These are phyloP conservation scores for Zygosaccharomyces lentus DNA, from an alignment of 805 yeast species.

Conservation along the genomic window DNA sequence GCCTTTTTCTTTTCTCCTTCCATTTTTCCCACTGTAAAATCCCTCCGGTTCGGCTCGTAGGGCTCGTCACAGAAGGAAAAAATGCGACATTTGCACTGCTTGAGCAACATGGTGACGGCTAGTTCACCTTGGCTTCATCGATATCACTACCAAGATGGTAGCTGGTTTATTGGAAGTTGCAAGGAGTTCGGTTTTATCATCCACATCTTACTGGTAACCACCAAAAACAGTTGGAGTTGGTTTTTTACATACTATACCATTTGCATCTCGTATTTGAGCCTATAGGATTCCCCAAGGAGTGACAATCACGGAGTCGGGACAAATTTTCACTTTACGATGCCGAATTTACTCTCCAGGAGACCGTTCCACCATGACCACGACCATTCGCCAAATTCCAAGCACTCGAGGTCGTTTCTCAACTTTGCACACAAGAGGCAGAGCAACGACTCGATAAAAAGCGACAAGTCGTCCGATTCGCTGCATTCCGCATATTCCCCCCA, in stretches of 20 bases:
- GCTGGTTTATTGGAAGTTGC: not conserved
- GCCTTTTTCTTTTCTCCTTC: not conserved
- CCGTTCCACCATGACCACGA: slow-evolving; percentile 24
- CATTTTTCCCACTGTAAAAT: not conserved
- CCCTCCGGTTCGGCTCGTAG: slow-evolving; percentile 6
- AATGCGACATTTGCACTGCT: slow-evolving; percentile 1
- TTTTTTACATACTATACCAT: too few relatives aligned
- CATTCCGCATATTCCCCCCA: slow-evolving; percentile 14
- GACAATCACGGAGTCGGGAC: too few relatives aligned
- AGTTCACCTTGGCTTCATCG: not conserved
- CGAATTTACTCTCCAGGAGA: slow-evolving; percentile 29
- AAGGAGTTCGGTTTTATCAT: too few relatives aligned
- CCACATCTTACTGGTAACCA: too few relatives aligned
- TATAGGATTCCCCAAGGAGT: too few relatives aligned
- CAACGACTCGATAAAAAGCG: slow-evolving; percentile 32
- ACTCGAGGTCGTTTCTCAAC: slow-evolving; percentile 30
- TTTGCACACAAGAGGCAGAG: slow-evolving; percentile 32
- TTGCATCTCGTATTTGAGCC: too few relatives aligned
- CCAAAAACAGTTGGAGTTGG: too few relatives aligned
- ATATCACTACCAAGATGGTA: not conserved
- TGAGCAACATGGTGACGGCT: not conserved
- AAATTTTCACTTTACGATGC: slow-evolving; percentile 20
- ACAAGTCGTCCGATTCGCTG: slow-evolving; percentile 27
- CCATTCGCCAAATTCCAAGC: slow-evolving; percentile 13
- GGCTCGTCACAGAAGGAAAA: not conserved